phyloP scores from a whole-genome alignment of 352 stramenopile genomes.

The Peronospora belbahrii region DNA sequence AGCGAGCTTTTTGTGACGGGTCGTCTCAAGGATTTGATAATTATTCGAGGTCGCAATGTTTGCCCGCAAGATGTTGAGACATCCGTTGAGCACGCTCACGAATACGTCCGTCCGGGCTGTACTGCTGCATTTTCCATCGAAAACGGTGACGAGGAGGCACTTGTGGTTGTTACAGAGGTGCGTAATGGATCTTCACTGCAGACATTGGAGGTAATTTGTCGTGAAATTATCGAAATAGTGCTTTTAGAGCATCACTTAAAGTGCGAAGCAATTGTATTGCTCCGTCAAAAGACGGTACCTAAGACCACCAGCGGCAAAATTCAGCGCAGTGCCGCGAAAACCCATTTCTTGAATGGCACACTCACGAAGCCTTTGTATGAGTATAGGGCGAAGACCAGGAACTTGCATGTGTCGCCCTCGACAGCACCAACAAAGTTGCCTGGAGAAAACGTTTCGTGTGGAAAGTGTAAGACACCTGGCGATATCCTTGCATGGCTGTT shows the following conservation, averaged over 20 bases:
- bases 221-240: conserved; percentile 57
- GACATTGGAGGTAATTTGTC: conserved; percentile 44
- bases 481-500: conserved; percentile 72
- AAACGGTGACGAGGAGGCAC: conserved; percentile 63
- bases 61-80: conserved; percentile 71
- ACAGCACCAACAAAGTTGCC: conserved; percentile 7
- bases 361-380: conserved; percentile 46
- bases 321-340: conserved; percentile 58
- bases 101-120: conserved; percentile 63
- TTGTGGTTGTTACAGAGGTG: conserved; percentile 75
- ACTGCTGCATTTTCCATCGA: conserved; percentile 74
- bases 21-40: conserved; percentile 78
- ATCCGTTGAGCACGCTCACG: conserved; percentile 56
- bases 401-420: conserved; percentile 2
- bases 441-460: conserved; percentile 11
- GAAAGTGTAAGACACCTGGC: conserved; percentile 46
- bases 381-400: conserved; percentile 36
- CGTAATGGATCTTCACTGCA: conserved; percentile 51
- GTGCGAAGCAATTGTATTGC: conserved; percentile 64
- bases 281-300: conserved; percentile 59
- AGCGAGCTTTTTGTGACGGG: conserved; percentile 71
- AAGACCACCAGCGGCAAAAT: conserved; percentile 87
- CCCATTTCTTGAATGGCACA: conserved; percentile 39
- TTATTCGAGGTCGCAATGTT: conserved; percentile 76
- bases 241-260: conserved; percentile 64